These are phyloP conservation scores for Starmerella sp. DNA, from an alignment of 805 yeast species.

Conservation along the genomic window DNA sequence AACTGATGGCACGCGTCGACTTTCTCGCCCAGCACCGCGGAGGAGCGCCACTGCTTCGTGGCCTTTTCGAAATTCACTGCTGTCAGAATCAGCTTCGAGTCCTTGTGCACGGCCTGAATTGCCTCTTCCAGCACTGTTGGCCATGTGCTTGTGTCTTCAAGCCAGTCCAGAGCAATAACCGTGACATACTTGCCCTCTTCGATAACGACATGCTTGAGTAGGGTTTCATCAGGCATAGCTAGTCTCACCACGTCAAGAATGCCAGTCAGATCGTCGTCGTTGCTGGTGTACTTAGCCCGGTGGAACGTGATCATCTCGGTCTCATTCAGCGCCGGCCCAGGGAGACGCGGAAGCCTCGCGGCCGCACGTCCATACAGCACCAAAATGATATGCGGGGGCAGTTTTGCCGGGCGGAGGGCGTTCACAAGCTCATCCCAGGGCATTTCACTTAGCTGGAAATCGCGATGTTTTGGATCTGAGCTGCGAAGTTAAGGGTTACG, in stretches of 20 bases:
- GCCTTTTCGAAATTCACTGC: background rate
- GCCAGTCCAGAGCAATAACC: slow-evolving; percentile 8
- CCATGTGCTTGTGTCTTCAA: background rate
- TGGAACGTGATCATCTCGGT: slow-evolving; percentile 2
- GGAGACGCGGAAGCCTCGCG: background rate
- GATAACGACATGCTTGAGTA: background rate
- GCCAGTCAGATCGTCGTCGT: background rate
- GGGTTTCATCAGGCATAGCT: background rate
- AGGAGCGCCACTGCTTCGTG: background rate
- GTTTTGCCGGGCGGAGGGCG: background rate
- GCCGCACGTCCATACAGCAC: slow-evolving; percentile 2
- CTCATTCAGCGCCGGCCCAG: background rate
- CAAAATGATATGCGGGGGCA: background rate
- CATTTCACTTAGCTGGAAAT: background rate
- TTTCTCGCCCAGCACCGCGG: slow-evolving; percentile 3
- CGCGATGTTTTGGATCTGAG: too few species aligned
- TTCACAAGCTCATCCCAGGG: background rate
- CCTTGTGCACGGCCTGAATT: background rate
- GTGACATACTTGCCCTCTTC: background rate
- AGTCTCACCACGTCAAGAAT: background rate
- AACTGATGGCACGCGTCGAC: slow-evolving; percentile 16
- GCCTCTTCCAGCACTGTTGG: background rate
- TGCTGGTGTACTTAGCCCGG: background rate
- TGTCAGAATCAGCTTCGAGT: slow-evolving; percentile 1
- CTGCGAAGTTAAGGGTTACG: background rate